Base-by-base conservation (phyloP, 495 filamentous ascomycete species). In the Penicillium chermesinum region DNA sequence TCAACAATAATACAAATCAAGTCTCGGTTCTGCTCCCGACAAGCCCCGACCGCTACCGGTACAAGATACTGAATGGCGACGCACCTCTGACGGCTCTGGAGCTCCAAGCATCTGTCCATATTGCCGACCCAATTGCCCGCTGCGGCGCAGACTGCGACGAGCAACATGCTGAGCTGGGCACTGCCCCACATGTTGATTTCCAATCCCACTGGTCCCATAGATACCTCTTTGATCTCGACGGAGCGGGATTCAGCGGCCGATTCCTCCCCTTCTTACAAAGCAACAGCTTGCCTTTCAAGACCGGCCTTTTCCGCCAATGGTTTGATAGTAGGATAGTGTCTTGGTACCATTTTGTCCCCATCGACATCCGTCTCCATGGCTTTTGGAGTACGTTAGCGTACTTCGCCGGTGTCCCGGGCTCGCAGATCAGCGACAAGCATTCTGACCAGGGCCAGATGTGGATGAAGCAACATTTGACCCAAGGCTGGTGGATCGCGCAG, bases 281-380 rank as follows among this genome's bases (percentile, higher is more conserved):
- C n/a, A 64, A 64, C 49, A 79, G 73, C 37, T 65, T 88, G 1
- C 83, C 85, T 0, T 79, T 93, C 52, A 74, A 81, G 27, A 68
- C 72, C 0, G 74, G 81, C 0, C 67, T 90, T 2, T 89, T 90
- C 62, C 71, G 79, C 3, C 78, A 87, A 52, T 93, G 88, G 88
- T 89, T 80, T 59, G 83, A 84, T 43, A 76, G 80, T 17, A 77
- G 88, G 0, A 57, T 93, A 13, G 71, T 73, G 44, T 77, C 87
- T 5, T 93, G 87, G 87, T 65, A 79, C 16, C 87, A 93, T 62
- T 93, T 88, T 43, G 82, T 90, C 0, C 88, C 88, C 0, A 47
- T 89, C 2, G 88, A 91, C 57, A 48, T 85, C 4, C 75, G 88
- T 4, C 76, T 79, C 14, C 83, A 86, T 46, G 82, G 72, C 0